These are phyloP conservation scores for Fomitopsis pulvina DNA, from an alignment of 768 basidiomycete genomes.

Conservation along the genomic window DNA sequence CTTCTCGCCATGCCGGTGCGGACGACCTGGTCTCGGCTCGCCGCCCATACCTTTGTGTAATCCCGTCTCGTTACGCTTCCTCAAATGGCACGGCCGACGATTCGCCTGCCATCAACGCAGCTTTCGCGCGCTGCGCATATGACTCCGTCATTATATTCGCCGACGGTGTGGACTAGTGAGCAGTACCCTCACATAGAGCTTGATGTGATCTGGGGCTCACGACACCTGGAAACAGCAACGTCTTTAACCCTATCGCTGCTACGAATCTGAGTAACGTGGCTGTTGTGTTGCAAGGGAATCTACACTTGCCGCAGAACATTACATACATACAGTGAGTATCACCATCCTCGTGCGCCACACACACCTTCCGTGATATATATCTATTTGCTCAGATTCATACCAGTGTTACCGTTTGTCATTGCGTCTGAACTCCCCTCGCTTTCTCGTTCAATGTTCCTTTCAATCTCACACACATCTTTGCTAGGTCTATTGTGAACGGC, in stretches of 20 bases:
- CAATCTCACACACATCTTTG: too few species aligned
- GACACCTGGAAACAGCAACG: too few species aligned
- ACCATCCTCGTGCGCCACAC: not conserved
- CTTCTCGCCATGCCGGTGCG: not conserved
- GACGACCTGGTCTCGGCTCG: not conserved
- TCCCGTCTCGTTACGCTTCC: not conserved
- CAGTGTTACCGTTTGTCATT: too few species aligned
- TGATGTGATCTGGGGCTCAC: too few species aligned
- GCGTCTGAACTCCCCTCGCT: too few species aligned
- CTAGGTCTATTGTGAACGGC: not conserved
- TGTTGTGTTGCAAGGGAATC: not conserved
- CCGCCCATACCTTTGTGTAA: not conserved
- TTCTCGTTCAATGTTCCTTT: too few species aligned
- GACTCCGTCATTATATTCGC: not conserved
- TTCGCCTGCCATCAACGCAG: not conserved
- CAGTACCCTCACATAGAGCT: too few species aligned
- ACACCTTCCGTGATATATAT: too few species aligned
- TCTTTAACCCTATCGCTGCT: not conserved
- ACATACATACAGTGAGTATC: not conserved
- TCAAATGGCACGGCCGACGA: not conserved
- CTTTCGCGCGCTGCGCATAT: not conserved
- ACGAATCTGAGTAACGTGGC: not conserved
- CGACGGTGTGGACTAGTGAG: not conserved
- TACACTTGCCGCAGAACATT: not conserved
- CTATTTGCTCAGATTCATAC: too few species aligned